Percentiles rank a stretch among this genome's conserved stretches.
Conservation (phyloP, 805 yeast genomes). For the Cyberlindnera veronae region DNA sequence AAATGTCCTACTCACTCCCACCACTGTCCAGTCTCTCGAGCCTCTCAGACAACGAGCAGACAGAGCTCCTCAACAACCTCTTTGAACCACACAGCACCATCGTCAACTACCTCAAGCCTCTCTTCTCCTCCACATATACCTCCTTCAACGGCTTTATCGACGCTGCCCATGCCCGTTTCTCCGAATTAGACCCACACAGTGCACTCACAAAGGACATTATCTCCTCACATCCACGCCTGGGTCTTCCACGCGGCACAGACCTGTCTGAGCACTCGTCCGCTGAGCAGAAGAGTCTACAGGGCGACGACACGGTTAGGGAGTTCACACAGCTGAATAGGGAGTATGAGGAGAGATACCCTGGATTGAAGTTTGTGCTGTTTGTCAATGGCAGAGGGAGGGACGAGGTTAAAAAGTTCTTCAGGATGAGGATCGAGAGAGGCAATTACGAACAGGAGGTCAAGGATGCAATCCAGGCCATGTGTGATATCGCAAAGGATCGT, state of each 20-base stretch:
- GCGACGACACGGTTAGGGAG: conserved; percentile 43
- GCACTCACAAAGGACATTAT: conserved; percentile 44
- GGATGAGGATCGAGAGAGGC: conserved; percentile 50
- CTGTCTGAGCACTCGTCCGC: conserved; percentile 61
- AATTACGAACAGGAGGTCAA: conserved; percentile 51
- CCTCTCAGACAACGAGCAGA: conserved; percentile 29
- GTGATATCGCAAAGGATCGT: conserved; percentile 85
- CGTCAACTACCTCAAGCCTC: conserved; percentile 19
- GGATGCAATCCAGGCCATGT: conserved; percentile 83
- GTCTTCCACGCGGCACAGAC: conserved; percentile 48
- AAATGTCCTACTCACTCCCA: conserved; percentile 32
- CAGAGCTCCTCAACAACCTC: conserved; percentile 38
- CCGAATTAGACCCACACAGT: conserved; percentile 16
- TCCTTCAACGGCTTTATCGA: conserved; percentile 19
- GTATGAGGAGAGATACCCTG: conserved; percentile 65
- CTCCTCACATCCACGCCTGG: conserved; percentile 90
- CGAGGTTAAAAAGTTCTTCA: conserved; percentile 63
- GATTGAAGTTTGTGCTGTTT: conserved; percentile 81
- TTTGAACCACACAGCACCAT: conserved; percentile 25
- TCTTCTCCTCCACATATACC: conserved; percentile 5
- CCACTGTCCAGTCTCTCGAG: conserved; percentile 24
- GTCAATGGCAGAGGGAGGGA: conserved; percentile 78
- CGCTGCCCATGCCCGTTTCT: conserved; percentile 12
- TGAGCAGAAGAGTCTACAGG: conserved; percentile 68
- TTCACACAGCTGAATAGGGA: conserved; percentile 50